phyloP scores from a whole-genome alignment of 2,329 filamentous ascomycete species.

The Ambrosiella cleistominuta region DNA sequence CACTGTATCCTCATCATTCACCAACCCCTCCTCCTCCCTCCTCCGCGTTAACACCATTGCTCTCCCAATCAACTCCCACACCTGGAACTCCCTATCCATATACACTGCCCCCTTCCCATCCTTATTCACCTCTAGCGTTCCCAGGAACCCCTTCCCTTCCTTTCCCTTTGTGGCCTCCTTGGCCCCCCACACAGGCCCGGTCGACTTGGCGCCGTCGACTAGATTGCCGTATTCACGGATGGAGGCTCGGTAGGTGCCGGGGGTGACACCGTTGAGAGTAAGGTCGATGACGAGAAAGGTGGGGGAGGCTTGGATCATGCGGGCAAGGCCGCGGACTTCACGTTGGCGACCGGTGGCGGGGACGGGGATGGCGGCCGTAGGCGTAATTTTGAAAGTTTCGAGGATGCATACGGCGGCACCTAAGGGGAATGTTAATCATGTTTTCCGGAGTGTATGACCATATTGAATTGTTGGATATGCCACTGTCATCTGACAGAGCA shows the following conservation, averaged over 20 bases:
- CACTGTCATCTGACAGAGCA: not conserved
- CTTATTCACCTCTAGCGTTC: constrained; percentile 55
- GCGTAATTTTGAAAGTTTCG: constrained; percentile 56
- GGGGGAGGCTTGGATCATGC: constrained; percentile 81
- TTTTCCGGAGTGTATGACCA: not conserved
- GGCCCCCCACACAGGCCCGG: constrained; percentile 60
- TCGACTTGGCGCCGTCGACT: constrained; percentile 62
- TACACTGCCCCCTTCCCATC: constrained; percentile 66
- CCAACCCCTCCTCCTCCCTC: constrained; percentile 32
- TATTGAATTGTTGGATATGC: not conserved
- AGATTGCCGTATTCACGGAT: constrained; percentile 80
- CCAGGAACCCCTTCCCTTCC: constrained; percentile 37
- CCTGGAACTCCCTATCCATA: constrained; percentile 62
- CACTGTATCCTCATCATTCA: constrained; percentile 68
- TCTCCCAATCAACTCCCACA: constrained; percentile 93
- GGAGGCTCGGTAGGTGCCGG: constrained; percentile 68
- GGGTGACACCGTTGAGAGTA: constrained; percentile 62
- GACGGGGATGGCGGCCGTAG: constrained; percentile 23
- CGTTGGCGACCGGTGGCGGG: constrained; percentile 25
- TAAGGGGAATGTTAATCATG: constrained; percentile 16
- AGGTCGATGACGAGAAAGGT: constrained; percentile 71
- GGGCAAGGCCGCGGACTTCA: constrained; percentile 66
- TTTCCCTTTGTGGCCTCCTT: constrained; percentile 18
- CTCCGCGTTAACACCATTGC: constrained; percentile 68
- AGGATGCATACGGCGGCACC: constrained; percentile 88